Conservation (phyloP, 768 basidiomycete species). For the Mrakia frigida region DNA sequence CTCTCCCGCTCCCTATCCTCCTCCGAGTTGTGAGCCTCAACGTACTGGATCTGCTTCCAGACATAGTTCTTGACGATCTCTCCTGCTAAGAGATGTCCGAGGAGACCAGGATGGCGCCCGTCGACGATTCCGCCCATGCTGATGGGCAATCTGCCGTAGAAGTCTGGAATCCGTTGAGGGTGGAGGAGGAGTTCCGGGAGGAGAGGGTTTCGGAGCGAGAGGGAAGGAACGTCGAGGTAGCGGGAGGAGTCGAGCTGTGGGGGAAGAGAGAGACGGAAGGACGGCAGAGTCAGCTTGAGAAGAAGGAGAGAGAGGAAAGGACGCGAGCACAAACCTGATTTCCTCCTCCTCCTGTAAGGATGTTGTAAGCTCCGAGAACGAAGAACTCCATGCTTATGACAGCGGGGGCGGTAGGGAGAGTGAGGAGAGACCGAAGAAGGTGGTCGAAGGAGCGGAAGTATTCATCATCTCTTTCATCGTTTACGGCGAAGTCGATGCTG, state of each 20-base stretch:
- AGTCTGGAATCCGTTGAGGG: no score
- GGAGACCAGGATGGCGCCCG: background rate
- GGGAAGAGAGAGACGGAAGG: no score
- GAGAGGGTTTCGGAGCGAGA: background rate
- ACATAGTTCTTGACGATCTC: background rate
- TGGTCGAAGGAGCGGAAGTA: background rate
- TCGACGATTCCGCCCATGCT: background rate
- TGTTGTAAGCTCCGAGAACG: no score
- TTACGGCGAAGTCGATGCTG: background rate
- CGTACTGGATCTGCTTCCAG: background rate
- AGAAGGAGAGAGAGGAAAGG: no score
- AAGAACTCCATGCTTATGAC: background rate
- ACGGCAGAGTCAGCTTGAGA: no score
- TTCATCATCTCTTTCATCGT: background rate
- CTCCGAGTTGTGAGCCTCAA: background rate
- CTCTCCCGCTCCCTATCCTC: background rate
- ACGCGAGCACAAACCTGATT: no score
- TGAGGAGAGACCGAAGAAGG: background rate
- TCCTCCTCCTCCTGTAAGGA: background rate
- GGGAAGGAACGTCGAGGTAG: background rate
- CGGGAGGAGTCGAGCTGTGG: background rate
- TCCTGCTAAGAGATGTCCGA: background rate
- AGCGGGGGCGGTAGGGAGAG: background rate
- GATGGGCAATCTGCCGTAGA: no score
- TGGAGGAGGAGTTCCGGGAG: background rate